Evolutionary conservation across 805 yeast species (phyloP).

Genomic region (Yarrowia divulgata): DNA sequence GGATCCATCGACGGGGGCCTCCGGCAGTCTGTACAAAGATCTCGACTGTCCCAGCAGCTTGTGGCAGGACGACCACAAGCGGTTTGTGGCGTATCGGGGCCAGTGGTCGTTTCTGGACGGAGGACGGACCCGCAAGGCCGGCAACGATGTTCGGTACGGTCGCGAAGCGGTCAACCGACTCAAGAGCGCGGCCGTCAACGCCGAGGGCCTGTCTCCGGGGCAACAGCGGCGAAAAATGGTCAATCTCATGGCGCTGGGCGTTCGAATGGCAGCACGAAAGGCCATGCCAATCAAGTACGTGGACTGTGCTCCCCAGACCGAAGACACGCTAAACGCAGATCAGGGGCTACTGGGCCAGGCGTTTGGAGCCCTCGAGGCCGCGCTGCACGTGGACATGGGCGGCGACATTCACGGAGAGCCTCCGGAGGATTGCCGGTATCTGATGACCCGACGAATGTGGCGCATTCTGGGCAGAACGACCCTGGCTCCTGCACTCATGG

Average conservation of each 20-base stretch:
- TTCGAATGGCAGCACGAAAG: background rate
- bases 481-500: constrained; percentile 16
- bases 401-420: background rate
- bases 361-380: constrained; percentile 15
- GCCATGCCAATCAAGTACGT: constrained; percentile 3
- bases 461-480: constrained; percentile 20
- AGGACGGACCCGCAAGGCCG: constrained; percentile 15
- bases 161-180: background rate
- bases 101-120: constrained; percentile 30
- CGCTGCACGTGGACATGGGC: constrained; percentile 14
- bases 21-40: background rate
- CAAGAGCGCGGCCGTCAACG: background rate
- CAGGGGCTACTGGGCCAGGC: constrained; percentile 12
- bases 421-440: background rate
- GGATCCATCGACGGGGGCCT: background rate
- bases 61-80: constrained; percentile 36
- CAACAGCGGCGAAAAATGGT: constrained; percentile 18
- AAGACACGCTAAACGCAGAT: background rate
- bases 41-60: constrained; percentile 5
- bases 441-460: constrained; percentile 22
- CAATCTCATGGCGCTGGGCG: constrained; percentile 11
- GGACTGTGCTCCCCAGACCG: background rate
- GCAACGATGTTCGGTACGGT: constrained; percentile 24
- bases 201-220: background rate
- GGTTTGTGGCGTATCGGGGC: constrained; percentile 28